Evolutionary conservation across 139 green algal species (phyloP), one percentile per base, ranked within the genome.

Genomic region (Penium margaritaceum): DNA sequence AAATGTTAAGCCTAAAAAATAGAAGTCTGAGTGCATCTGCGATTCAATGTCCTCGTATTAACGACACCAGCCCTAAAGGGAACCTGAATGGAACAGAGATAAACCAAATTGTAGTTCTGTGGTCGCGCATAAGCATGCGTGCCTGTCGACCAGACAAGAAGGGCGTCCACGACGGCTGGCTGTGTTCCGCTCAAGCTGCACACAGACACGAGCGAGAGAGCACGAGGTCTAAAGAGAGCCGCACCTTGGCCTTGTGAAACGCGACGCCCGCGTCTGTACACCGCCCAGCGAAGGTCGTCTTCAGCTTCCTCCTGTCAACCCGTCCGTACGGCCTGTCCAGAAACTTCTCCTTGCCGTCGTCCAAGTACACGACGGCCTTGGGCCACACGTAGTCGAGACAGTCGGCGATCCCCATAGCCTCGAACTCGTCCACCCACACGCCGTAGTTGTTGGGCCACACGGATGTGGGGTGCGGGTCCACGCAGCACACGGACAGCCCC

Each of bases 401-500:
- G 64, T 88, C 82, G 19, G 70, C 43, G 27, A 88, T 55, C 15
- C 74, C 81, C 90, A 99, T 91, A 0, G 85, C 88, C 70, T 93
- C 84, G 63, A 99, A 97, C 84, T 99, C 94, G 63, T 99, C 94
- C 1, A 92, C 76, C 94, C 94, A 99, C 14, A 98, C 94, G 37
- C 94, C 94, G 71, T 97, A 99, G 74, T 98, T 99, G 80, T 98
- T 98, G 1, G 89, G 85, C 94, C 93, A 98, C 35, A 84, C 70
- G 14, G 73, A 83, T 21, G 89, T 69, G 1, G 92, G 93, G 0
- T 83, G 62, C 0, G 91, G 91, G 71, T 97, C 92, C 1, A 97
- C 78, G 9, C 95, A 75, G 44, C 78, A 87, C 1, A 97, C 92
- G 3, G 63, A 77, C 82, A 90, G 90, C 21, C 87, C 86, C 76